Conservation (phyloP, 345 rosid species). For the Brassica cretica region DNA sequence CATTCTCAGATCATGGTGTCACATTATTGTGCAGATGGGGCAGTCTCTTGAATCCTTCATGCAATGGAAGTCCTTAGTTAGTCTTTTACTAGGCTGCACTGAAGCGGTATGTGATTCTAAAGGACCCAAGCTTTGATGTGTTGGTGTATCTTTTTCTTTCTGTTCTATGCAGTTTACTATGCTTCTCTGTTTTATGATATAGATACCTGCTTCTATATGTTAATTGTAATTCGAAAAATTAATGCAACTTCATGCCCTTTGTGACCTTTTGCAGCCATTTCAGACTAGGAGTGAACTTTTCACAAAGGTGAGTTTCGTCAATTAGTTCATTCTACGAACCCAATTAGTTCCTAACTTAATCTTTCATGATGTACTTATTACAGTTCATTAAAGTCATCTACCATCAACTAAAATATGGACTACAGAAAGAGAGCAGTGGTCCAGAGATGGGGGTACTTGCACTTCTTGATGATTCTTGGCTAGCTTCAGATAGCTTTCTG, state of each 20-base stretch:
- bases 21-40: conserved; percentile 72
- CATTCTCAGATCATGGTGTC: conserved; percentile 16
- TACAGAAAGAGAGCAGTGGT: conserved; percentile 58
- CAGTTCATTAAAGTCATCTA: conserved; percentile 85
- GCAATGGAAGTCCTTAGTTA: conserved; percentile 92
- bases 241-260: neutral
- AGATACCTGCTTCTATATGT: neutral
- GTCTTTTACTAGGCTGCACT: conserved; percentile 80
- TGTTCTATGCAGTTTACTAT: neutral
- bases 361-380: conserved; percentile 19
- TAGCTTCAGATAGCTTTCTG: conserved; percentile 80
- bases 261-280: conserved; percentile 66
- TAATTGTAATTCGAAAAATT: neutral
- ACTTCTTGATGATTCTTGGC: conserved; percentile 80
- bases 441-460: conserved; percentile 53
- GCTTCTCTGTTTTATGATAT: neutral
- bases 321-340: neutral
- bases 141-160: neutral
- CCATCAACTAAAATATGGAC: conserved; percentile 86
- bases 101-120: conserved; percentile 68
- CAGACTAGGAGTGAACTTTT: conserved; percentile 78
- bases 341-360: neutral
- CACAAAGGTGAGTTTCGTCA: conserved; percentile 55
- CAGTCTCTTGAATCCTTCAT: conserved; percentile 88
- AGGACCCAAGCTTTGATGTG: neutral